A percentile compares a stretch with the other conserved stretches of the same genome.
phyloP scores from a whole-genome alignment of 331 rosid genomes.

The Cydonia oblonga region DNA sequence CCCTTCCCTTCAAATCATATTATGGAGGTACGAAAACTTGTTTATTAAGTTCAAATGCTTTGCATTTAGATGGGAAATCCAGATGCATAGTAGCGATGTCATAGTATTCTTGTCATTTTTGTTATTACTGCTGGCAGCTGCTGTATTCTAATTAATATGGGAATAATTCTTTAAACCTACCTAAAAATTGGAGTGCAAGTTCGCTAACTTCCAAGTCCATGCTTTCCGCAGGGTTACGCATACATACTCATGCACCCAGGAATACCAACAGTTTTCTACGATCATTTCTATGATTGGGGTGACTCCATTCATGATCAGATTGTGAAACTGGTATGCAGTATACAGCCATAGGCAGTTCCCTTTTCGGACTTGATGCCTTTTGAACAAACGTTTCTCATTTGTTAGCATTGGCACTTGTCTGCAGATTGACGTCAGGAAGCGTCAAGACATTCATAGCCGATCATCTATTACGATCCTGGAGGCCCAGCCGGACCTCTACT shows the following conservation, averaged over 20 bases:
- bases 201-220: not conserved
- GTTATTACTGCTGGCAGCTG: not conserved
- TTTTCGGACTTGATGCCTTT: not conserved
- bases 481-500: conserved; percentile 63
- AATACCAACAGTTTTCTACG: conserved; percentile 80
- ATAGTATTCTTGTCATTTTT: not conserved
- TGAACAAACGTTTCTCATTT: not conserved
- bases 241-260: conserved; percentile 91
- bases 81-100: not conserved
- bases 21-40: conserved; percentile 56
- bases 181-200: not conserved
- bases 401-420: conserved; percentile 6
- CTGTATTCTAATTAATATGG: not conserved
- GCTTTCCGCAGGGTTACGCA: conserved; percentile 63
- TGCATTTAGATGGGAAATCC: not conserved
- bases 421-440: conserved; percentile 71
- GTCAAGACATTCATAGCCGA: conserved; percentile 65
- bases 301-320: conserved; percentile 55
- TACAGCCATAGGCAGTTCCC: not conserved
- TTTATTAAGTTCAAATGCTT: not conserved
- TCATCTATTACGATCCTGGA: conserved; percentile 63
- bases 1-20: conserved; percentile 69
- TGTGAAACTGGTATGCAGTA: conserved; percentile 55
- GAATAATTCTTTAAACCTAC: not conserved
- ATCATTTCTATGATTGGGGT: conserved; percentile 71